phyloP scores from a whole-genome alignment of 2,329 filamentous ascomycete genomes.

The Verticillium zaregamsianum region DNA sequence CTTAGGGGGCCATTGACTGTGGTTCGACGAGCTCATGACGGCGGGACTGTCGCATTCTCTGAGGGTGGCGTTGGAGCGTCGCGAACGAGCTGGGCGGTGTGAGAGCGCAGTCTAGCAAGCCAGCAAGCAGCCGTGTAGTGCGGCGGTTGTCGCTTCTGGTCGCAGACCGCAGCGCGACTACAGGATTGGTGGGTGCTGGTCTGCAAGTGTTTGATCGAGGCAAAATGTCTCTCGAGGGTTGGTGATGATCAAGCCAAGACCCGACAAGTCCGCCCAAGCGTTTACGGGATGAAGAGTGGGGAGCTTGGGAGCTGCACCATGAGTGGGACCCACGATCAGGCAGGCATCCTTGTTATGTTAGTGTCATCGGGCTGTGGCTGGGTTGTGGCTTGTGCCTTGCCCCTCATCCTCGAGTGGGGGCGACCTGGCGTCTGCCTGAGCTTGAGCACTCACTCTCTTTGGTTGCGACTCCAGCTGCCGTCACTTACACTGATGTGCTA shows the following conservation, averaged over 20 bases:
- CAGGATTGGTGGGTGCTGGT: background rate
- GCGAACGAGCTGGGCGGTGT: background rate
- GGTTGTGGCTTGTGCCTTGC: background rate
- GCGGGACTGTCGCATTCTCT: slow-evolving; percentile 9
- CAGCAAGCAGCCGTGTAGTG: background rate
- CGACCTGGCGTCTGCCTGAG: background rate
- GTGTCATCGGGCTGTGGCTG: background rate
- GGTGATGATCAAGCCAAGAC: background rate
- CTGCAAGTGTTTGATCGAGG: background rate
- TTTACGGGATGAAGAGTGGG: background rate
- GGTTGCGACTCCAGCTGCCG: background rate
- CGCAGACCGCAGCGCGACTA: background rate
- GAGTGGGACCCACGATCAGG: background rate
- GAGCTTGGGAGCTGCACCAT: background rate
- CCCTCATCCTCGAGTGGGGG: background rate
- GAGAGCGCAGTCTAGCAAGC: background rate
- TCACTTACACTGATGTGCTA: background rate
- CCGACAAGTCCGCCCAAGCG: background rate
- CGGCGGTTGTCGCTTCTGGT: background rate
- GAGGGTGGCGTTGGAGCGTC: background rate
- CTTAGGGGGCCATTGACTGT: slow-evolving; percentile 32
- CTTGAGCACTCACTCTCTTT: background rate
- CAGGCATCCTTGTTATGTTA: background rate
- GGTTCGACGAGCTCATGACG: slow-evolving; percentile 14
- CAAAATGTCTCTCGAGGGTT: background rate